Evolutionary conservation across 805 yeast genomes (phyloP).

Genomic region (Wickerhamomyces strasburgensis): DNA sequence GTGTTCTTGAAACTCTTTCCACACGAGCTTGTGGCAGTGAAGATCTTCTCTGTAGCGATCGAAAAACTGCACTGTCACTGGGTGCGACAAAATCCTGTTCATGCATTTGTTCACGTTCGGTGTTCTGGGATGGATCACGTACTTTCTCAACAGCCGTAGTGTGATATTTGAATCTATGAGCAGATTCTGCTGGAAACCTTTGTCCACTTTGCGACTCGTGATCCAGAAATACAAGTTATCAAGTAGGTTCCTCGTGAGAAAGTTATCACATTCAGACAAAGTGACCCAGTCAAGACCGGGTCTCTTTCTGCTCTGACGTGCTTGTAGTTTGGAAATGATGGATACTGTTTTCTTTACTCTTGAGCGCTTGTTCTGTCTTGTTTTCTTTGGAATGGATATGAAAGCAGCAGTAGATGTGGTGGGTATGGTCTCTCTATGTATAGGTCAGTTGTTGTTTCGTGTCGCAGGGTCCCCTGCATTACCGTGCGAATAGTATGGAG

Average conservation of each 20-base stretch:
- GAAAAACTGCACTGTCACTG: conserved; percentile 25
- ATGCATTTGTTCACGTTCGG: conserved; percentile 21
- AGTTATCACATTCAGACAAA: conserved; percentile 27
- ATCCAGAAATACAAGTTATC: conserved; percentile 26
- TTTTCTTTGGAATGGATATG: too few species aligned
- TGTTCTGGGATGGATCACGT: conserved; percentile 9
- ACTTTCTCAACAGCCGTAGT: conserved; percentile 7
- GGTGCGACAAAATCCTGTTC: conserved; percentile 22
- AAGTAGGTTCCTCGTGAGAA: conserved; percentile 24
- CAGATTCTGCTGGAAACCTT: conserved; percentile 1
- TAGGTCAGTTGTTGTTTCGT: too few species aligned
- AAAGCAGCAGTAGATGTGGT: too few species aligned
- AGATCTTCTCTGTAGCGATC: conserved; percentile 18
- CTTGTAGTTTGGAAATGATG: not conserved
- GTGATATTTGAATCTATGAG: conserved; percentile 6
- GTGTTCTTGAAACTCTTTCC: conserved; percentile 32
- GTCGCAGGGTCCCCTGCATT: too few species aligned
- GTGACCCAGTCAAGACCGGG: conserved; percentile 18
- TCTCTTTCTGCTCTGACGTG: not conserved
- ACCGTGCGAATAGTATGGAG: too few species aligned
- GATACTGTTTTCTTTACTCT: too few species aligned
- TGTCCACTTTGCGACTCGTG: conserved; percentile 22
- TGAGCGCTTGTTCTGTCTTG: too few species aligned
- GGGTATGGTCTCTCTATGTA: too few species aligned
- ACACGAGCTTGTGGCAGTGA: conserved; percentile 3